phyloP scores from a whole-genome alignment of 495 filamentous ascomycete genomes.

The Xylaria nigripes region DNA sequence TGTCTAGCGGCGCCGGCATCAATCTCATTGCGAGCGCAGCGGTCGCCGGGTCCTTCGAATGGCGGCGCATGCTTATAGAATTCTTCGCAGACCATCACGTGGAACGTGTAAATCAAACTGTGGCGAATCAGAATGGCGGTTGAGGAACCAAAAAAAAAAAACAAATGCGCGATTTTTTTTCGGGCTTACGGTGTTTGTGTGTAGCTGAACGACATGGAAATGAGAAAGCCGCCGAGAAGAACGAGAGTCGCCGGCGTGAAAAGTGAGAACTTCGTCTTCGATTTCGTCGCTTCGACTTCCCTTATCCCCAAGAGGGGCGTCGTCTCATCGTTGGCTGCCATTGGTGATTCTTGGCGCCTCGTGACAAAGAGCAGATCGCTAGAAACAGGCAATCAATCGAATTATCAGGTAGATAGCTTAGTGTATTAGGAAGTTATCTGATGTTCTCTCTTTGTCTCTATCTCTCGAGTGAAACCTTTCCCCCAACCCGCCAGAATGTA shows the following conservation, averaged over 20 bases:
- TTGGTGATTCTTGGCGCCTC: neutral
- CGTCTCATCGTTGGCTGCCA: conserved; percentile 11
- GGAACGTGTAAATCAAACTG: conserved; percentile 45
- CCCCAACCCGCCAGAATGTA: neutral
- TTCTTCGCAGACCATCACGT: conserved; percentile 46
- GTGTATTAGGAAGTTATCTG: too few species aligned
- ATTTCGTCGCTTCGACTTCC: neutral
- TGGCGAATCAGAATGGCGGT: neutral
- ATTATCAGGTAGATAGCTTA: too few species aligned
- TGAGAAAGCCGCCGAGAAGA: conserved; percentile 41
- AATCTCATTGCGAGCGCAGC: conserved; percentile 38
- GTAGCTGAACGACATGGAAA: conserved; percentile 46
- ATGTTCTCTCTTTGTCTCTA: too few species aligned
- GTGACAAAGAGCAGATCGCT: neutral
- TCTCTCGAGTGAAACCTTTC: neutral
- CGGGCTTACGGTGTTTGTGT: conserved; percentile 45
- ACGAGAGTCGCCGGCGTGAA: conserved; percentile 13
- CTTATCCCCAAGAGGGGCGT: conserved; percentile 2
- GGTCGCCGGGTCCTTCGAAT: conserved; percentile 23
- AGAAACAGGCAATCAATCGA: neutral
- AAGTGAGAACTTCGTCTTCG: neutral
- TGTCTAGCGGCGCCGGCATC: conserved; percentile 42
- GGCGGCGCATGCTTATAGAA: conserved; percentile 40
- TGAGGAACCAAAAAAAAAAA: too few species aligned
- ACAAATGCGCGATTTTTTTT: neutral